Conservation (phyloP, 1,284 basidiomycete species). For the Malassezia nana region DNA sequence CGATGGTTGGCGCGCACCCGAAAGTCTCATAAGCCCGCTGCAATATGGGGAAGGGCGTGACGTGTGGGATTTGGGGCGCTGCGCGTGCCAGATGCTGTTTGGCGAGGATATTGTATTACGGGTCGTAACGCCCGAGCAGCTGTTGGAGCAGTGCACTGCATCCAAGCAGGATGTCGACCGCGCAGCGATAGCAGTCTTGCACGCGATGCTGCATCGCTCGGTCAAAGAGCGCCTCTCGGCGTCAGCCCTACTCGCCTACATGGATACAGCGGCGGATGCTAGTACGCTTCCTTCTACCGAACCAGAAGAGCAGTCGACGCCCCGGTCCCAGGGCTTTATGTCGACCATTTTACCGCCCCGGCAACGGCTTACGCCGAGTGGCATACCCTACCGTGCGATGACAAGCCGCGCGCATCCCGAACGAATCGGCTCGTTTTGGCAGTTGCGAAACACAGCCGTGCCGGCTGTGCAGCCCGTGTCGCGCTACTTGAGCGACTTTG, state of each 20-base stretch:
- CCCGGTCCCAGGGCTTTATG: background rate
- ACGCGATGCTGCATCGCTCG: background rate
- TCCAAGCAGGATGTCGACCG: background rate
- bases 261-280: background rate
- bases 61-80: slow-evolving; percentile 43
- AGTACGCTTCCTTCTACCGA: background rate
- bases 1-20: slow-evolving; percentile 38
- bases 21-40: slow-evolving; percentile 30
- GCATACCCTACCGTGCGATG: background rate
- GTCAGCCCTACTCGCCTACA: background rate
- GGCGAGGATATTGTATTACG: slow-evolving; percentile 26
- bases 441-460: slow-evolving; percentile 22
- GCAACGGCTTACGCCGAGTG: background rate
- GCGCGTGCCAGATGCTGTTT: slow-evolving; percentile 40
- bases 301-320: background rate
- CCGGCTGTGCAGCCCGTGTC: slow-evolving; percentile 19
- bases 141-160: slow-evolving; percentile 8
- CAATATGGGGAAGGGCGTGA: slow-evolving; percentile 40
- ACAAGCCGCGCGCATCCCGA: background rate
- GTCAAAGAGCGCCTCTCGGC: background rate
- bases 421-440: slow-evolving; percentile 35
- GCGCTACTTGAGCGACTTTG: slow-evolving; percentile 46
- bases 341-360: background rate
- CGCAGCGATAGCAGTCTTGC: background rate
- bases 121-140: slow-evolving; percentile 27